Percentiles rank a stretch among this genome's conserved stretches.
These are phyloP conservation scores for Kokia cookei DNA, from an alignment of 441 rosid genomes.

Conservation along the genomic window DNA sequence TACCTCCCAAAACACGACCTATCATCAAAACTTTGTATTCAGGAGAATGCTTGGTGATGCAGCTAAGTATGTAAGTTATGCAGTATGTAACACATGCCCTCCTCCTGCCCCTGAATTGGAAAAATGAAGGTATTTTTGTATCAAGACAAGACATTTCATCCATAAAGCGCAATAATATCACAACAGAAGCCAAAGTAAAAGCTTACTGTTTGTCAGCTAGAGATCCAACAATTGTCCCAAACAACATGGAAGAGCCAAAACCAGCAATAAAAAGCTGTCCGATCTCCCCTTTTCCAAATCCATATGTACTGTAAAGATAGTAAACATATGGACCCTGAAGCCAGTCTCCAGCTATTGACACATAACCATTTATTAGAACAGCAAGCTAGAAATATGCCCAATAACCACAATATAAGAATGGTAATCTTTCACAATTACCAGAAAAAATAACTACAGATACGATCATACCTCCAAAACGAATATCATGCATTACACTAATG, in stretches of 20 bases:
- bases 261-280: slow-evolving; percentile 99
- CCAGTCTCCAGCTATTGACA: slow-evolving; percentile 92
- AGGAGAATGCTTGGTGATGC: slow-evolving; percentile 94
- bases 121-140: neutral
- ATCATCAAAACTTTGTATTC: slow-evolving; percentile 85
- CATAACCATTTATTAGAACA: slow-evolving; percentile 1
- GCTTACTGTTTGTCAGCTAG: slow-evolving; percentile 93
- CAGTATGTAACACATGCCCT: slow-evolving; percentile 92
- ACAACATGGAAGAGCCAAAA: slow-evolving; percentile 96
- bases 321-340: slow-evolving; percentile 98
- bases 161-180: neutral
- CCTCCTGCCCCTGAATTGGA: slow-evolving; percentile 73
- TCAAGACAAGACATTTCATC: neutral
- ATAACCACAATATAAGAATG: neutral
- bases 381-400: neutral
- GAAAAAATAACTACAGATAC: neutral
- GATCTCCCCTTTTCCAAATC: slow-evolving; percentile 81
- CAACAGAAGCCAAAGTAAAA: slow-evolving; percentile 9
- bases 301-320: slow-evolving; percentile 77
- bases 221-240: slow-evolving; percentile 94
- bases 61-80: slow-evolving; percentile 81
- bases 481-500: neutral
- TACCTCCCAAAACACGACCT: slow-evolving; percentile 94
- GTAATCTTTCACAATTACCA: neutral
- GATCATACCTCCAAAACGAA: neutral